Conservation (phyloP, 2,329 filamentous ascomycete species). For the Helminthosporium solani region DNA sequence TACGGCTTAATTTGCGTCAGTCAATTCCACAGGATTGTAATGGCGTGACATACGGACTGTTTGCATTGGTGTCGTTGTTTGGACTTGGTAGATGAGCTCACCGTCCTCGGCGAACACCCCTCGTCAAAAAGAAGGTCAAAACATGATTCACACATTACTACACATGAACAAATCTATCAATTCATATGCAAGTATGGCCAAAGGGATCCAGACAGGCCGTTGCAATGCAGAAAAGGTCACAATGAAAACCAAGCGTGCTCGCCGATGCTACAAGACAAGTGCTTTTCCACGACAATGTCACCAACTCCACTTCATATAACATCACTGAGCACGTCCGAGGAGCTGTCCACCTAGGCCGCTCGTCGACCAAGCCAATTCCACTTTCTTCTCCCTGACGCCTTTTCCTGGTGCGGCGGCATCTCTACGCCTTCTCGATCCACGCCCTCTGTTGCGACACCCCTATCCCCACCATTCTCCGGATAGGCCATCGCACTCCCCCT, state of each 20-base stretch:
- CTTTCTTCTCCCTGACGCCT: constrained; percentile 8
- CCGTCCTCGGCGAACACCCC: no score
- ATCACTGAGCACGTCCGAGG: not conserved
- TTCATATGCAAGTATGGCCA: no score
- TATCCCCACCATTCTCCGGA: constrained; percentile 14
- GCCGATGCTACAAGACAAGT: no score
- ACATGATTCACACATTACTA: no score
- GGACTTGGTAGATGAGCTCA: no score
- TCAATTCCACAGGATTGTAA: no score
- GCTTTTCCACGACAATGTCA: not conserved
- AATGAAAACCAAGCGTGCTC: no score
- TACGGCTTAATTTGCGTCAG: no score
- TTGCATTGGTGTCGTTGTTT: no score
- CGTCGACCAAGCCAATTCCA: constrained; percentile 19
- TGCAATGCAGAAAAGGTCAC: not conserved
- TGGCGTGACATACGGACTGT: no score
- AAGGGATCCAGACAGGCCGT: not conserved
- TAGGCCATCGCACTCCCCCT: constrained; percentile 43
- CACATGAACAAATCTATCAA: no score
- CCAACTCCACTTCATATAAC: not conserved
- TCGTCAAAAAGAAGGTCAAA: no score
- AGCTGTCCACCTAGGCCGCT: constrained; percentile 8
- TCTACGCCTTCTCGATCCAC: constrained; percentile 1
- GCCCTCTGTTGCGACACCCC: not conserved
- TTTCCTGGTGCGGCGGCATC: constrained; percentile 8